Base-by-base conservation (phyloP, 73 alveolate species). In the Paramecium pentaurelia region DNA sequence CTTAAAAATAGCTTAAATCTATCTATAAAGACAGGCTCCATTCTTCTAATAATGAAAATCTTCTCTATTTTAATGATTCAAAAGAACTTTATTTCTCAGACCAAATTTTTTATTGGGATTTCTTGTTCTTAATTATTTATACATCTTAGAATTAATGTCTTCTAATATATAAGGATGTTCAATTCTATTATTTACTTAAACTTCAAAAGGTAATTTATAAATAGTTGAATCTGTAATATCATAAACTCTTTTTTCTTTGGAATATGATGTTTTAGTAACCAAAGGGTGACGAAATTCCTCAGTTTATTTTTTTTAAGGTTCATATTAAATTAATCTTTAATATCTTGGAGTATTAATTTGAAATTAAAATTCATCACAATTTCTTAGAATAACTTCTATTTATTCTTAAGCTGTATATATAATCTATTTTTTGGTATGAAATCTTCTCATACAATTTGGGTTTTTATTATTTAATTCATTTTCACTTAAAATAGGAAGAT, bases 191-290 rank as follows among this genome's bases (percentile, higher is more conserved):
- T 36, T 5, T 14, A 73, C 27, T 38, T 73, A 73, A 36, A 40
- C n/a, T 73, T 73, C 87, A 73, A 30, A 73, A 11, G 87, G 87
- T 40, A 73, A 38, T 73, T 73, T 73, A 38, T 73, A 73, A 18
- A 73, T 73, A 37, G 87, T 30, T 37, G 60, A 37, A 73, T 73
- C 87, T 6, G 38, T 34, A 18, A 73, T 73, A 73, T 73, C 87
- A 73, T 73, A 73, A 37, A 8, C 18, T 73, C 87, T 36, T 12
- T 64, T 28, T 64, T 64, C 84, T 64, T 28, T 28, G 28, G 42
- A 10, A 64, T 64, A 64, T 28, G 84, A 28, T 12, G 68, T 51
- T 64, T 64, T 64, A 1, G 84, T 28, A 12, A 34, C 22, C 2
- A 64, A 27, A 28, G 84, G 42, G 30, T 32, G 47, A 32, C 47